Conservation (phyloP, 345 rosid genomes). For the Cochlearia excelsa region DNA sequence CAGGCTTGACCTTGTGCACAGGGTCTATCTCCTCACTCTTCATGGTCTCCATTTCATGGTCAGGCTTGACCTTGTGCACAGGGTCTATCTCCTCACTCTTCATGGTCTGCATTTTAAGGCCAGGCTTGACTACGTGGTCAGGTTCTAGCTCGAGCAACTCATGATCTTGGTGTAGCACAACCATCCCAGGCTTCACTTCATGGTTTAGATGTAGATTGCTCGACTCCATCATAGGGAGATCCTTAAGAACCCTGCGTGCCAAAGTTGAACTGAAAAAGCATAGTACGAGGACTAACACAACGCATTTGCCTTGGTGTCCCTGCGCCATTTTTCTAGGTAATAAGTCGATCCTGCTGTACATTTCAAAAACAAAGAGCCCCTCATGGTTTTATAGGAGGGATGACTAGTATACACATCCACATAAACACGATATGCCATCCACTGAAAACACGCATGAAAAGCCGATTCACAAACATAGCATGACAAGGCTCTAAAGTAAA, state of each 20-base stretch:
- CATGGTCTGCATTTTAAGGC: not conserved
- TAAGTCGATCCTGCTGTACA: slow-evolving; percentile 17
- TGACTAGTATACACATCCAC: slow-evolving; percentile 9
- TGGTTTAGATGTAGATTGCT: slow-evolving; percentile 14
- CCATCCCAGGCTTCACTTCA: slow-evolving; percentile 14
- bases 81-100: not conserved
- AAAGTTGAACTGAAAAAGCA: slow-evolving; percentile 42
- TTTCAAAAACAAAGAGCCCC: slow-evolving; percentile 2
- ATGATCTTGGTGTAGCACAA: slow-evolving; percentile 1
- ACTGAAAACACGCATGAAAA: slow-evolving; percentile 22
- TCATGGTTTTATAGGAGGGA: slow-evolving; percentile 29
- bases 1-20: too few relatives aligned
- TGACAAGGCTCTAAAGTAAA: slow-evolving; percentile 8
- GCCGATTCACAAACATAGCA: slow-evolving; percentile 27
- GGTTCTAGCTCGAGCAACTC: not conserved
- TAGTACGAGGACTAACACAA: slow-evolving; percentile 38
- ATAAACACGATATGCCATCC: slow-evolving; percentile 20
- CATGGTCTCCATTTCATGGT: not conserved
- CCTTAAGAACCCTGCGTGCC: slow-evolving; percentile 45
- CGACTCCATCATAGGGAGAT: slow-evolving; percentile 27
- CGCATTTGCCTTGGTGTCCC: slow-evolving; percentile 31
- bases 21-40: not conserved
- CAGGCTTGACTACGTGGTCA: not conserved
- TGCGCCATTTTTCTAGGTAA: slow-evolving; percentile 35
- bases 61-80: not conserved